These are phyloP conservation scores for Lichina pygmaea DNA, from an alignment of 495 filamentous ascomycete genomes.

Conservation along the genomic window DNA sequence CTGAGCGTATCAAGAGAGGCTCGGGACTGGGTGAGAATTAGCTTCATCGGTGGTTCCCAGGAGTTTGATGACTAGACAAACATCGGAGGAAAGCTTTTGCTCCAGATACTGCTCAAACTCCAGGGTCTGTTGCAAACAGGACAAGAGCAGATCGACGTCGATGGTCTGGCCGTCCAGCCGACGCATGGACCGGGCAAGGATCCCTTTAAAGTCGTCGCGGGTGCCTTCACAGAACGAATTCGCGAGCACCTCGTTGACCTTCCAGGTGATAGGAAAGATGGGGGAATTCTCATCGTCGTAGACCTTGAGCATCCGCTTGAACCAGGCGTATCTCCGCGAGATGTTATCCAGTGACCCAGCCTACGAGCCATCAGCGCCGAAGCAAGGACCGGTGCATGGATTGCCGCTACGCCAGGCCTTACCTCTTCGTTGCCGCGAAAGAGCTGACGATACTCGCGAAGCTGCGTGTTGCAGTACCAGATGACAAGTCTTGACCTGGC, in stretches of 20 bases:
- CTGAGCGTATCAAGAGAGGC: slow-evolving; percentile 81
- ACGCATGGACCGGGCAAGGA: slow-evolving; percentile 65
- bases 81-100: slow-evolving; percentile 47
- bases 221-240: slow-evolving; percentile 89
- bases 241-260: slow-evolving; percentile 70
- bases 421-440: slow-evolving; percentile 84
- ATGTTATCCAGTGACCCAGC: slow-evolving; percentile 95
- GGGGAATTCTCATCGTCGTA: slow-evolving; percentile 81
- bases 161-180: slow-evolving; percentile 50
- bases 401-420: not conserved
- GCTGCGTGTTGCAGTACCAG: slow-evolving; percentile 95
- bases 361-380: slow-evolving; percentile 4
- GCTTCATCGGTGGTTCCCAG: not conserved
- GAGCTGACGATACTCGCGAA: slow-evolving; percentile 84
- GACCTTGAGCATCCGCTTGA: slow-evolving; percentile 80
- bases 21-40: slow-evolving; percentile 20
- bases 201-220: slow-evolving; percentile 80
- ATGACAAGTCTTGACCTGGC: slow-evolving; percentile 60
- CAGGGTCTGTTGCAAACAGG: slow-evolving; percentile 84
- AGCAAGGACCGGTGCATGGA: not conserved
- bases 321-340: slow-evolving; percentile 82
- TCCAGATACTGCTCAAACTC: slow-evolving; percentile 92
- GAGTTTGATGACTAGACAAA: slow-evolving; percentile 7
- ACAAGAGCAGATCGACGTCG: slow-evolving; percentile 77
- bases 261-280: slow-evolving; percentile 76